phyloP scores from a whole-genome alignment of 225 moss, liverwort and hornwort genomes.

The Marchantia polymorpha region DNA sequence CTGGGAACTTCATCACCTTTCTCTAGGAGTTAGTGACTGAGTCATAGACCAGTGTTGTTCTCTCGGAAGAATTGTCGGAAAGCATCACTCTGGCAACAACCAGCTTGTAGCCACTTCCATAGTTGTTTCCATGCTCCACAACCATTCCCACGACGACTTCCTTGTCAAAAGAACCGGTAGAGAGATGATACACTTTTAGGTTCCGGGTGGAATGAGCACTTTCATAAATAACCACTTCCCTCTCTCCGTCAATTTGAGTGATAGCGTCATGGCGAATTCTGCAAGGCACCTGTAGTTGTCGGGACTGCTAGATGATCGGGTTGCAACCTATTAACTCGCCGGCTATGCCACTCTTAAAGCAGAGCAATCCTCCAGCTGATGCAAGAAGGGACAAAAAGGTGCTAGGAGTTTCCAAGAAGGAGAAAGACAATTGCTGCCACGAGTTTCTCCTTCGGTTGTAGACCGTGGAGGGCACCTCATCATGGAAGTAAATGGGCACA shows the following conservation, averaged over 20 bases:
- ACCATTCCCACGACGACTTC: slow-evolving; percentile 44
- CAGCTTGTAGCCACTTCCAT: slow-evolving; percentile 40
- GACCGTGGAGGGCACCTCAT: slow-evolving; percentile 34
- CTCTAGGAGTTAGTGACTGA: slow-evolving; percentile 31
- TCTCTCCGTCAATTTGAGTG: slow-evolving; percentile 18
- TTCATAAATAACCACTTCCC: slow-evolving; percentile 17
- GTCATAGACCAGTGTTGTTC: slow-evolving; percentile 38
- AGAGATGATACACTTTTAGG: slow-evolving; percentile 26
- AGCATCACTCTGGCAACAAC: slow-evolving; percentile 35
- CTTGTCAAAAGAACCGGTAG: slow-evolving; percentile 34
- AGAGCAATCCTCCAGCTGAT: slow-evolving; percentile 40
- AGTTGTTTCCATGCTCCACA: slow-evolving; percentile 25
- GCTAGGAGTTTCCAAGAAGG: slow-evolving; percentile 30
- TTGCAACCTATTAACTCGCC: slow-evolving; percentile 44
- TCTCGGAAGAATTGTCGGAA: slow-evolving; percentile 18
- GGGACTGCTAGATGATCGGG: slow-evolving; percentile 40
- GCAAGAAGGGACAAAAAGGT: slow-evolving; percentile 27
- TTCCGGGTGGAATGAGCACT: slow-evolving; percentile 32
- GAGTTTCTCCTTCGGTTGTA: slow-evolving; percentile 38
- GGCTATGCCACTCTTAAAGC: slow-evolving; percentile 35
- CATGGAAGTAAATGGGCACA: slow-evolving; percentile 40
- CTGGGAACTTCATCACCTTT: slow-evolving; percentile 35
- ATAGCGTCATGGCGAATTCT: slow-evolving; percentile 29
- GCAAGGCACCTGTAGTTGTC: slow-evolving; percentile 27
- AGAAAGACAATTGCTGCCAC: slow-evolving; percentile 36